Conservation (phyloP, 192 early-diverging fungal species). For the Coemansia pectinata region DNA sequence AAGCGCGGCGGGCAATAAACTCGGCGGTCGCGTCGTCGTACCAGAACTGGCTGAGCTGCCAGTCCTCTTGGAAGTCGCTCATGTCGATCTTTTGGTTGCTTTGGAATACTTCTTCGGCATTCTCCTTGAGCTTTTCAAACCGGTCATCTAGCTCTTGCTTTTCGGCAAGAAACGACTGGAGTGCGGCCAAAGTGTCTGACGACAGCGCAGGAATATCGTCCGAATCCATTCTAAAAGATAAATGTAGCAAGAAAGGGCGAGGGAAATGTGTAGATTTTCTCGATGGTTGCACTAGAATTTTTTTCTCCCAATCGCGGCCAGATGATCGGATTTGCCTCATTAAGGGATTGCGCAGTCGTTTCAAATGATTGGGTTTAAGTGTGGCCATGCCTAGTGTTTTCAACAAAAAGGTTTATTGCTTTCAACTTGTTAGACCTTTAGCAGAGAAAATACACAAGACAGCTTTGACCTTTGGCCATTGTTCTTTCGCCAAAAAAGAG, state of each 20-base stretch:
- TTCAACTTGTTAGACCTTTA: background rate
- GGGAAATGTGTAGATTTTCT: background rate
- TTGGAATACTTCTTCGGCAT: constrained; percentile 54
- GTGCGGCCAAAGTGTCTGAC: constrained; percentile 54
- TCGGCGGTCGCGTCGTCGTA: constrained; percentile 57
- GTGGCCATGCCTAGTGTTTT: background rate
- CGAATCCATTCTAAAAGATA: constrained; percentile 12
- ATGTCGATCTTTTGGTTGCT: constrained; percentile 55
- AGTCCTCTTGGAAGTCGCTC: constrained; percentile 75
- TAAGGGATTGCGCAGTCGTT: background rate
- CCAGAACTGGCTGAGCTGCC: constrained; percentile 70
- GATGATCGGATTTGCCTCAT: background rate
- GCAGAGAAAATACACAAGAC: background rate
- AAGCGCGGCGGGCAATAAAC: constrained; percentile 53
- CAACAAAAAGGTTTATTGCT: background rate
- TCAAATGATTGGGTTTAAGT: background rate
- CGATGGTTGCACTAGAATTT: background rate
- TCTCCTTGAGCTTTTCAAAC: constrained; percentile 62
- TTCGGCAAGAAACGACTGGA: constrained; percentile 67
- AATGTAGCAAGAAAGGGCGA: background rate
- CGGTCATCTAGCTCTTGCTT: constrained; percentile 64
- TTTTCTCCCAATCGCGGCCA: background rate
- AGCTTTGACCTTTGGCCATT: background rate
- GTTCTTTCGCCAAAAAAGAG: background rate
- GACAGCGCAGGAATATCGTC: constrained; percentile 48